phyloP scores from a whole-genome alignment of 2,329 filamentous ascomycete species.

The Cordyceps javanica region DNA sequence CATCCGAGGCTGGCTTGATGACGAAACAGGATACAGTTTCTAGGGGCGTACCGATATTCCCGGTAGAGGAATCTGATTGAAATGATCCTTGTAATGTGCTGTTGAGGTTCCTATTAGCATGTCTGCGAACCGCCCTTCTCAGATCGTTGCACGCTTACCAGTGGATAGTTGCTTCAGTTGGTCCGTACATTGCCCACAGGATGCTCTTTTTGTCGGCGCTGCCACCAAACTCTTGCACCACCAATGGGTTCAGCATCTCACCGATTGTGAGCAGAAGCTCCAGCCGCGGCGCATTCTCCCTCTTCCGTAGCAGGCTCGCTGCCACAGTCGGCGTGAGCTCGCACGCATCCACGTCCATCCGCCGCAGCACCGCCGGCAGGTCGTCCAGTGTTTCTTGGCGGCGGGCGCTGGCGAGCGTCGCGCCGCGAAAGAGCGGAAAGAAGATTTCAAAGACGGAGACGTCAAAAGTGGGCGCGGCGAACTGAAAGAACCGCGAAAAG shows the following conservation, averaged over 20 bases:
- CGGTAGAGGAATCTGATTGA: constrained; percentile 46
- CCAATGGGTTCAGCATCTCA: constrained; percentile 77
- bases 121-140: not conserved
- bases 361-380: constrained; percentile 59
- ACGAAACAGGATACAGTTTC: constrained; percentile 77
- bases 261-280: constrained; percentile 78
- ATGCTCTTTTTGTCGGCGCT: constrained; percentile 49
- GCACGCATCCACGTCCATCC: constrained; percentile 69
- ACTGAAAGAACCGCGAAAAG: constrained; percentile 80
- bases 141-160: constrained; percentile 40
- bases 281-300: constrained; percentile 60
- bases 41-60: constrained; percentile 71
- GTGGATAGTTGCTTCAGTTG: constrained; percentile 87
- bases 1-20: constrained; percentile 40
- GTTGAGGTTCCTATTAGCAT: not conserved
- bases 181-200: constrained; percentile 90
- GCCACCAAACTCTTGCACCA: constrained; percentile 75
- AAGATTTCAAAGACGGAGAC: constrained; percentile 95
- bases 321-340: constrained; percentile 88
- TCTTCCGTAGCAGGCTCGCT: constrained; percentile 64
- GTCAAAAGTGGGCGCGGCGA: constrained; percentile 88
- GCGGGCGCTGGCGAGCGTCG: constrained; percentile 66
- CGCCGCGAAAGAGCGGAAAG: constrained; percentile 71
- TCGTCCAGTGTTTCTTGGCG: constrained; percentile 68
- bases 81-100: constrained; percentile 67